Percentiles rank a stretch among this genome's conserved stretches.
Conservation (phyloP, 2,329 filamentous ascomycete species). For the Helotiales sp. region DNA sequence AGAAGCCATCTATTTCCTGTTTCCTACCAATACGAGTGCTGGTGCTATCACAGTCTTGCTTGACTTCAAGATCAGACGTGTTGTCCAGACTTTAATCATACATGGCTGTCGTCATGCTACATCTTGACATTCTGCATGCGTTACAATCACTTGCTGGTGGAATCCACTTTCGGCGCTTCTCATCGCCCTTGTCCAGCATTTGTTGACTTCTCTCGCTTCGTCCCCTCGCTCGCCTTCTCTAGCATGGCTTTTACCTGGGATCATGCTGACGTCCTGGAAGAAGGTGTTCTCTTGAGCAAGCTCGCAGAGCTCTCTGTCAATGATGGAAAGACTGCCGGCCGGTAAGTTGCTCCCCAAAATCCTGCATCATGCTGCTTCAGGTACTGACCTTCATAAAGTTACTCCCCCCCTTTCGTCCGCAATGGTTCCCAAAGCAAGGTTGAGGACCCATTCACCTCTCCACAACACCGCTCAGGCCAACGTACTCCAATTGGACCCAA, state of each 20-base stretch:
- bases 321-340: conserved; percentile 12
- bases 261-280: conserved; percentile 10
- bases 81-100: neutral
- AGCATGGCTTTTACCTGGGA: neutral
- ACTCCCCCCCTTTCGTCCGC: conserved; percentile 40
- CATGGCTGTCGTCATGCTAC: neutral
- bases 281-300: conserved; percentile 22
- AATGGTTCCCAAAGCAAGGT: conserved; percentile 29
- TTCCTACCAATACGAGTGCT: neutral
- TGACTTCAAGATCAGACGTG: neutral
- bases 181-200: neutral
- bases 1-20: neutral
- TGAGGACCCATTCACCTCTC: conserved; percentile 37
- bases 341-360: conserved; percentile 28
- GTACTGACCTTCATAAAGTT: conserved; percentile 29
- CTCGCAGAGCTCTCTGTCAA: conserved; percentile 20
- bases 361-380: neutral
- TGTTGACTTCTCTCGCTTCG: conserved; percentile 3
- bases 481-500: conserved; percentile 35
- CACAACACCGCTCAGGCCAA: conserved; percentile 24
- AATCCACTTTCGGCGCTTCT: neutral
- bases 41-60: neutral
- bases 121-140: neutral
- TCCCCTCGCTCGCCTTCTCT: neutral
- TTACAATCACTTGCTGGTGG: neutral